Conservation (phyloP, 1,284 basidiomycete genomes). For the Melampsora abietis-canadensis region DNA sequence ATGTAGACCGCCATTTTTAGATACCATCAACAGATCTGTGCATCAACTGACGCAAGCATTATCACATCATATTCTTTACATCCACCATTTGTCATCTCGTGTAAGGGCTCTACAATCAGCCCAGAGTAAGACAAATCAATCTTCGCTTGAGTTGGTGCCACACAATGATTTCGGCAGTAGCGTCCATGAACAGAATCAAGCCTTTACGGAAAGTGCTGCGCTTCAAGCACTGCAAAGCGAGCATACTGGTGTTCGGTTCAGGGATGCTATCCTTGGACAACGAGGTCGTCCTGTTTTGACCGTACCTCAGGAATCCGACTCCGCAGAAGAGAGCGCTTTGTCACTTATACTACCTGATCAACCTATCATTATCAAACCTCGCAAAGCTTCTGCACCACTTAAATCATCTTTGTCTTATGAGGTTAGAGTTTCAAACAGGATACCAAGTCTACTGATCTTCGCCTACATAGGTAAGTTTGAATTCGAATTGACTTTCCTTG, state of each 20-base stretch:
- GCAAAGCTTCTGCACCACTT: background rate
- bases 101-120: slow-evolving; percentile 2
- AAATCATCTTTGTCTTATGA: slow-evolving; percentile 1
- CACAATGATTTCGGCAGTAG: background rate
- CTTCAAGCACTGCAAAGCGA: slow-evolving; percentile 25
- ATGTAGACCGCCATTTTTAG: slow-evolving; percentile 25
- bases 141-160: background rate
- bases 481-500: background rate
- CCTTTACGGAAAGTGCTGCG: slow-evolving; percentile 22
- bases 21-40: slow-evolving; percentile 40
- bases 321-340: slow-evolving; percentile 10
- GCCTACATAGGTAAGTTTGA: background rate
- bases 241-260: slow-evolving; percentile 26
- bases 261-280: slow-evolving; percentile 17
- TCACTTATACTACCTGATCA: slow-evolving; percentile 16
- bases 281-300: slow-evolving; percentile 24
- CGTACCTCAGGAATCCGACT: background rate
- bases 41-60: slow-evolving; percentile 20
- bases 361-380: slow-evolving; percentile 22
- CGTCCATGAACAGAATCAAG: background rate
- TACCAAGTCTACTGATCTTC: background rate
- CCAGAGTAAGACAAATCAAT: slow-evolving; percentile 7
- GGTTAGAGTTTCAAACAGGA: background rate
- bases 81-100: slow-evolving; percentile 22
- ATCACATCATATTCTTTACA: slow-evolving; percentile 33